Conservation (phyloP, 805 yeast species). For the Yamadazyma nakazawae region DNA sequence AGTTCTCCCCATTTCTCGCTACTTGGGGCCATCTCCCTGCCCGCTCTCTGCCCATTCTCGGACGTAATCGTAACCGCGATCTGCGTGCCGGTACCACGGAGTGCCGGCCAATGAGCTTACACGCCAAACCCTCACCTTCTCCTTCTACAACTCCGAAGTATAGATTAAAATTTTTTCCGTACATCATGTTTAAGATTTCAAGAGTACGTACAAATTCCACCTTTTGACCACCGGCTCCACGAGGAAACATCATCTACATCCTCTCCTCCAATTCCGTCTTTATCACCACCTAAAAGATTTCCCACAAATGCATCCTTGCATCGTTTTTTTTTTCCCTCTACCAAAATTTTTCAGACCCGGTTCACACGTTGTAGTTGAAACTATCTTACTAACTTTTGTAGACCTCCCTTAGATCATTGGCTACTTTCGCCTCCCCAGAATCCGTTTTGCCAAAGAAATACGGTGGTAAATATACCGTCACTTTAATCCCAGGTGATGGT, state of each 20-base stretch:
- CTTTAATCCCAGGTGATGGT: slow-evolving; percentile 98
- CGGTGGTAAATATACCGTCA: slow-evolving; percentile 92
- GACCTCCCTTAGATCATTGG: slow-evolving; percentile 41
- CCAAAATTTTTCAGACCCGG: not conserved
- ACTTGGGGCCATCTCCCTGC: not conserved
- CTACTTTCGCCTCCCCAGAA: slow-evolving; percentile 61
- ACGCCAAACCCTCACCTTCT: slow-evolving; percentile 5
- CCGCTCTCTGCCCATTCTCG: no score
- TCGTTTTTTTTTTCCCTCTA: not conserved
- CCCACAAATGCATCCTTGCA: no score
- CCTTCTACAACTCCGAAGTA: slow-evolving; percentile 9
- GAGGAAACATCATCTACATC: no score
- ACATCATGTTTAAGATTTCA: slow-evolving; percentile 7
- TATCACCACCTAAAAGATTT: no score
- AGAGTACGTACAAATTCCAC: slow-evolving; percentile 6
- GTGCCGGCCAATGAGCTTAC: slow-evolving; percentile 1
- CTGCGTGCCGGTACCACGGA: slow-evolving; percentile 5
- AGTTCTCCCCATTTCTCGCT: not conserved
- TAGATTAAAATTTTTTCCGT: slow-evolving; percentile 7
- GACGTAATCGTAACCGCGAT: not conserved
- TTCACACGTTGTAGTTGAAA: not conserved
- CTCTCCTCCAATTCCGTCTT: no score
- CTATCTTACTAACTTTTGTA: slow-evolving; percentile 15
- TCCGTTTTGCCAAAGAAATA: slow-evolving; percentile 79
- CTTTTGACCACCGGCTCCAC: not conserved